Percentiles rank a stretch among this genome's conserved stretches.
These are phyloP conservation scores for Helianthus annuus DNA, from an alignment of 129 eudicot genomes.

Conservation along the genomic window HanXRQr2.0-SUNRISE NC_035449.2:137867737-137868236, in stretches of 20 bases:
- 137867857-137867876: neutral
- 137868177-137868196: slow-evolving; percentile 28
- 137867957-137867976: slow-evolving; percentile 77
- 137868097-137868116: slow-evolving; percentile 33
- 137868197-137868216: slow-evolving; percentile 60
- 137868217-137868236: slow-evolving; percentile 68
- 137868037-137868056: slow-evolving; percentile 59
- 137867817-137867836: no score
- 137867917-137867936: neutral
- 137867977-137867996: slow-evolving; percentile 75
- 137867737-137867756: no score
- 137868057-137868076: slow-evolving; percentile 35
- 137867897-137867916: neutral
- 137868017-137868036: slow-evolving; percentile 84
- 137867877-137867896: neutral
- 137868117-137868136: slow-evolving; percentile 42
- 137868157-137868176: neutral
- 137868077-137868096: slow-evolving; percentile 31
- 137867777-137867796: no score
- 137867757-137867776: no score
- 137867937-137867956: slow-evolving; percentile 77
- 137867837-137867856: no score
- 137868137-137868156: slow-evolving; percentile 25
- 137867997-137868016: slow-evolving; percentile 60
- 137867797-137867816: no score